A percentile compares a stretch with the other conserved stretches of the same genome.
Conservation (phyloP, 805 yeast genomes). For the Cyberlindnera sargentensis region DNA sequence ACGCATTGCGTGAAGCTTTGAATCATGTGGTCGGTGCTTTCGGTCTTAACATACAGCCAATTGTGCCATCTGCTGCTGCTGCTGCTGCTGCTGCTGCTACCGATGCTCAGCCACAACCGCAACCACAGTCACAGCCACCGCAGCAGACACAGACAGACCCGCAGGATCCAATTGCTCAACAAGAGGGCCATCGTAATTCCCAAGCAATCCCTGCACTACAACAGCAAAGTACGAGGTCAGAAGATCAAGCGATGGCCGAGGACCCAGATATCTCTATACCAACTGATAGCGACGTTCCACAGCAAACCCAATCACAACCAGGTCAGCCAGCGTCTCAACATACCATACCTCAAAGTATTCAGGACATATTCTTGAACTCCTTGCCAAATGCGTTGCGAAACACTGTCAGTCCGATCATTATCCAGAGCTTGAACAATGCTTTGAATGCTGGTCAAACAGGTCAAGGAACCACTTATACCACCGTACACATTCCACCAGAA, state of each 20-base stretch:
- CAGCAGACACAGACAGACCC: background rate
- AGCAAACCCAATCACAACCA: background rate
- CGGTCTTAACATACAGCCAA: background rate
- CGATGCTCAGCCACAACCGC: background rate
- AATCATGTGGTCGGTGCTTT: constrained; percentile 5
- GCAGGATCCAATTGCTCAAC: no score
- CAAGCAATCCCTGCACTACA: no score
- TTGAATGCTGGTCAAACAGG: constrained; percentile 8
- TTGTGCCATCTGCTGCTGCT: background rate
- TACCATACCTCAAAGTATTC: constrained; percentile 3
- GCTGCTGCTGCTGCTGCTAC: background rate
- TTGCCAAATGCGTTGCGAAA: constrained; percentile 8
- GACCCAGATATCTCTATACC: no score
- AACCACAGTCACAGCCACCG: constrained; percentile 1
- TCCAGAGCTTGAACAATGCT: constrained; percentile 10
- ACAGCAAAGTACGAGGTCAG: no score
- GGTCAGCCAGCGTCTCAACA: constrained; percentile 1
- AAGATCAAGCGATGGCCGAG: no score
- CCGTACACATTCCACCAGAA: constrained; percentile 2
- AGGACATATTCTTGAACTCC: constrained; percentile 5
- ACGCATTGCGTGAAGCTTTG: constrained; percentile 9
- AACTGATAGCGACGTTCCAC: no score
- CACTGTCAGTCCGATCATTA: constrained; percentile 10
- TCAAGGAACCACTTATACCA: constrained; percentile 10
- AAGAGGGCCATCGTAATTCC: no score